Percentiles rank a stretch among this genome's conserved stretches.
Conservation (phyloP, 2,329 filamentous ascomycete genomes). For the Fusarium globosum region DNA sequence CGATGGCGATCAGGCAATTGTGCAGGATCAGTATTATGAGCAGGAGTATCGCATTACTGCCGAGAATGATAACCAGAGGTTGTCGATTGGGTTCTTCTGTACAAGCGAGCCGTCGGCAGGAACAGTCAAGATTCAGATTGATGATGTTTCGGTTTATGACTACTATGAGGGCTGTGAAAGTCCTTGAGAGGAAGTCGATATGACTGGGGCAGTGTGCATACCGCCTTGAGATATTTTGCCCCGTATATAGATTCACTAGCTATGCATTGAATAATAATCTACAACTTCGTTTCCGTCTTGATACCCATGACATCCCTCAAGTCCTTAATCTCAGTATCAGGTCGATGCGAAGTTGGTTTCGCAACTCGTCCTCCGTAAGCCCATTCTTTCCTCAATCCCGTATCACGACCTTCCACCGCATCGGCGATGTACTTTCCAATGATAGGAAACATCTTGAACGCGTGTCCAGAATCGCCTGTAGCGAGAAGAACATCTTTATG, state of each 20-base stretch:
- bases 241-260: accelerated
- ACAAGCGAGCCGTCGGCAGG: not conserved
- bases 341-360: not conserved
- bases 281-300: not conserved
- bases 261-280: accelerated
- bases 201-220: not conserved
- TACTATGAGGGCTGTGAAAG: not conserved
- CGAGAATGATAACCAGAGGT: not conserved
- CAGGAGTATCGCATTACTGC: not conserved
- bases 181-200: not conserved
- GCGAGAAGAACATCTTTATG: not conserved
- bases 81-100: not conserved
- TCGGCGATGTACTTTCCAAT: not conserved
- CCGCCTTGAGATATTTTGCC: not conserved
- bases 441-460: conserved; percentile 13
- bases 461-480: conserved; percentile 4
- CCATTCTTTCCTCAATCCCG: conserved; percentile 1
- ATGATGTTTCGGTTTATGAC: not conserved
- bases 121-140: not conserved
- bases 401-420: not conserved
- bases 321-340: conserved; percentile 10
- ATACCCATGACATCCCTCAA: not conserved
- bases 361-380: not conserved
- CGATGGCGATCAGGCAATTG: not conserved
- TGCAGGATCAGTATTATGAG: not conserved